A percentile compares a stretch with the other conserved stretches of the same genome.
phyloP scores from a whole-genome alignment of 108 stramenopile species.

The Nitzschia inconspicua region DNA sequence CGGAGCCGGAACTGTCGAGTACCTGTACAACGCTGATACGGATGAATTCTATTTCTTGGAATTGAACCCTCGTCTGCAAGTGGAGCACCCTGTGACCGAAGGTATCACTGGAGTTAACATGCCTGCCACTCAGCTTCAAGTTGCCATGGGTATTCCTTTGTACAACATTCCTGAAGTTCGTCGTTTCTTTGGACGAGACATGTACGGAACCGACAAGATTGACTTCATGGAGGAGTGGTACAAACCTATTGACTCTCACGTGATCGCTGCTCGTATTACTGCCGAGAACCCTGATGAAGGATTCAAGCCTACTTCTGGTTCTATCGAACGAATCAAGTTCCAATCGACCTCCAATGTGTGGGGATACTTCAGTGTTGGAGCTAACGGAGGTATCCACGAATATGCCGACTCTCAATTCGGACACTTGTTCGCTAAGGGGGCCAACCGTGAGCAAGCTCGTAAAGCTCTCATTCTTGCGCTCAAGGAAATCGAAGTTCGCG shows the following conservation, averaged over 20 bases:
- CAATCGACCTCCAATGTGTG: constrained; percentile 95
- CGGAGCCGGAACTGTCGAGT: constrained; percentile 99
- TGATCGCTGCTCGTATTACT: constrained; percentile 98
- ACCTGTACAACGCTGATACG: constrained; percentile 92
- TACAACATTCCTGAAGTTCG: constrained; percentile 92
- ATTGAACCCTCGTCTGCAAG: constrained; percentile 98
- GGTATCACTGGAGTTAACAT: constrained; percentile 89
- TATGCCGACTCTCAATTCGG: constrained; percentile 98
- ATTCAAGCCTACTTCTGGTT: constrained; percentile 98
- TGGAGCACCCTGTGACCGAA: constrained; percentile 95
- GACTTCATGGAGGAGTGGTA: constrained; percentile 93
- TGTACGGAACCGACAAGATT: constrained; percentile 76
- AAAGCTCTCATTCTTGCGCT: constrained; percentile 93
- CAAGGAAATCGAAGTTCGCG: constrained; percentile 97
- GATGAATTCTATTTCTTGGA: constrained; percentile 96
- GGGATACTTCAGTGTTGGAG: constrained; percentile 98
- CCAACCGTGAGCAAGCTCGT: constrained; percentile 92
- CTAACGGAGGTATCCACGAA: constrained; percentile 98
- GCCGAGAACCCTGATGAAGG: constrained; percentile 99
- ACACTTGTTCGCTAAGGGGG: constrained; percentile 96
- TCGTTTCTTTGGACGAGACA: constrained; percentile 81
- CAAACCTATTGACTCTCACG: constrained; percentile 76
- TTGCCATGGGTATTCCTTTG: constrained; percentile 98
- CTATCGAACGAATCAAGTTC: constrained; percentile 97
- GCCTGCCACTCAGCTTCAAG: constrained; percentile 93